A percentile compares a stretch with the other conserved stretches of the same genome.
Conservation (phyloP, 2,329 filamentous ascomycete genomes). For the Diaporthe vaccinii region DNA sequence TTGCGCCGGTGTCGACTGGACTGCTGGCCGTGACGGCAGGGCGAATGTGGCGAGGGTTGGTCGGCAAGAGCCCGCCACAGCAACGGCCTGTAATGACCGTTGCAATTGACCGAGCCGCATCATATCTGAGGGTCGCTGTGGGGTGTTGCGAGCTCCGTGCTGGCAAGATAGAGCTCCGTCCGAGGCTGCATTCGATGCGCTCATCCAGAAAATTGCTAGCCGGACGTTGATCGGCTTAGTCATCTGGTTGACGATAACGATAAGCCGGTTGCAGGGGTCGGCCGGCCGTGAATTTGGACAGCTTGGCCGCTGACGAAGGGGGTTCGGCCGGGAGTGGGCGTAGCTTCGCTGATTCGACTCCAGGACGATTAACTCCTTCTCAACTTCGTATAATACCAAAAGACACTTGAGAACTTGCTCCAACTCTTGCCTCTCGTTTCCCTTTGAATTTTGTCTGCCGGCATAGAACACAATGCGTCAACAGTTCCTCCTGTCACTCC, state of each 20-base stretch:
- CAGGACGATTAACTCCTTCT: neutral
- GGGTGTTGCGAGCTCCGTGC: slow-evolving; percentile 37
- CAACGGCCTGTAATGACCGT: slow-evolving; percentile 57
- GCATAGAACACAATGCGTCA: slow-evolving; percentile 50
- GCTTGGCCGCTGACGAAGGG: slow-evolving; percentile 22
- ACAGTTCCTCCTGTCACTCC: slow-evolving; percentile 51
- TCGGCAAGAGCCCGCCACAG: slow-evolving; percentile 45
- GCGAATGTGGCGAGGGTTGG: slow-evolving; percentile 43
- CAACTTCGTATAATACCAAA: neutral
- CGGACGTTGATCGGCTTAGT: slow-evolving; percentile 36
- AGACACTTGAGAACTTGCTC: neutral
- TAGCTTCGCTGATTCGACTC: slow-evolving; percentile 11
- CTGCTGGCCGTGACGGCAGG: slow-evolving; percentile 44
- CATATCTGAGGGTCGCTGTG: slow-evolving; percentile 42
- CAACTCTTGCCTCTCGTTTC: neutral
- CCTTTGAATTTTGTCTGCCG: neutral
- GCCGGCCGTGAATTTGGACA: slow-evolving; percentile 35
- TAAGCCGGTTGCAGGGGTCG: slow-evolving; percentile 19
- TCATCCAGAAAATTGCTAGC: slow-evolving; percentile 33
- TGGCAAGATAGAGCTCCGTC: slow-evolving; percentile 20
- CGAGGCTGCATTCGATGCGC: slow-evolving; percentile 12
- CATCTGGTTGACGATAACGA: slow-evolving; percentile 34
- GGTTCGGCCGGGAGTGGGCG: neutral
- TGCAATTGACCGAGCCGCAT: slow-evolving; percentile 61
- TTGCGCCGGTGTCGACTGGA: slow-evolving; percentile 43